Evolutionary conservation across 2,329 filamentous ascomycete genomes (phyloP).

Genomic region (Metarhizium anisopliae): DNA sequence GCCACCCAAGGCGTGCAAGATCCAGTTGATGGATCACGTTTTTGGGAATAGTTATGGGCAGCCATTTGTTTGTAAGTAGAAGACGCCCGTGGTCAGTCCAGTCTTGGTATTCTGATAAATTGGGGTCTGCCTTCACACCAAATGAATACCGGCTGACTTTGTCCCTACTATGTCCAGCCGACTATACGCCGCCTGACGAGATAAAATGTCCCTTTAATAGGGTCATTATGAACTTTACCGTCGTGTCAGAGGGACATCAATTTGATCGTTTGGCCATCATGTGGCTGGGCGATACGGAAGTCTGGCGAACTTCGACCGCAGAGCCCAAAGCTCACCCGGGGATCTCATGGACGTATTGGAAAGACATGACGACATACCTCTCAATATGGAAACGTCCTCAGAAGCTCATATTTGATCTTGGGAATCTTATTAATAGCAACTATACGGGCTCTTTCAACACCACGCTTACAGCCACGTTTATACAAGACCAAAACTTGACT

Average conservation of each 20-base stretch:
- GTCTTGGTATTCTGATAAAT: background rate
- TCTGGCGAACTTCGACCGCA: constrained; percentile 78
- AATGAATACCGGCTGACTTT: background rate
- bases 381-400: constrained; percentile 60
- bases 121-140: background rate
- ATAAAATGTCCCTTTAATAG: constrained; percentile 63
- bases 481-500: constrained; percentile 26
- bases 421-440: constrained; percentile 57
- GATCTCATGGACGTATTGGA: constrained; percentile 68
- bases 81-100: background rate
- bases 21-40: constrained; percentile 59
- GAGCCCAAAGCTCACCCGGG: constrained; percentile 59
- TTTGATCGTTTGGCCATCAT: constrained; percentile 69
- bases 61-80: constrained; percentile 57
- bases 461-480: constrained; percentile 67
- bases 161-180: constrained; percentile 1
- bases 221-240: constrained; percentile 68
- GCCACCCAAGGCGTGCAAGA: constrained; percentile 29
- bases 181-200: constrained; percentile 29
- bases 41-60: constrained; percentile 67
- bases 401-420: constrained; percentile 72
- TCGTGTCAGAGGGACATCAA: constrained; percentile 61
- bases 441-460: constrained; percentile 70
- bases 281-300: constrained; percentile 67
- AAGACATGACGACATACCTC: constrained; percentile 67